Base-by-base conservation (phyloP, 495 filamentous ascomycete species). In the Glonium stellatum region DNA sequence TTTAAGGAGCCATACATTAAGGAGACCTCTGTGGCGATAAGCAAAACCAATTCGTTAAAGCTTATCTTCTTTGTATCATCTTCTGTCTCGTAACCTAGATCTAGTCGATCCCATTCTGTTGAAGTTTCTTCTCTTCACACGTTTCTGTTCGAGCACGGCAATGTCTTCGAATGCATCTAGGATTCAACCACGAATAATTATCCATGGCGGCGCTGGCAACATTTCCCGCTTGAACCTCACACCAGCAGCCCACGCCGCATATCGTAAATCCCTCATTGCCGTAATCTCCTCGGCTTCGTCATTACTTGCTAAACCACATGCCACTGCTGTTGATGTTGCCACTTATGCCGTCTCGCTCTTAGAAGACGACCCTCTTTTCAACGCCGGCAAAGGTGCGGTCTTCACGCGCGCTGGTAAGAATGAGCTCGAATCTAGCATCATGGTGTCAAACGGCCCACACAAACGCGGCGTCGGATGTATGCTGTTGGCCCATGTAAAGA, bases 121-220 rank as follows among this genome's bases (percentile, higher is more conserved):
- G 13, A 15, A 4, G 39, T 18, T 44, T 18, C 25, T 23, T 11
- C 23, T 51, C 48, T 27, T 51, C 48, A 9, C 48, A 9, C 25
- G 12, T 23, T 44, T 11, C 12, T 44, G 8, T 23, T 51, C 5
- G 0, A 15, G 23, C 18, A 9, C 12, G 12, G 25, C 25, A 23
- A 27, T 31, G 22, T 37, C 23, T 4, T 36, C 53, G 10, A 36
- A 37, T 21, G 39, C 47, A 15, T 36, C 58, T 13, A 41, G 52
- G 21, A 74, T 78, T 60, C 80, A 79, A 60, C 87, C 88, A 2
- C 80, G 87, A 6, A 73, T 92, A 35, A 91, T 92, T 71, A 82
- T 97, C 71, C 91, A 96, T 69, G 92, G 91, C 71, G 91, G 91
- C 58, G 91, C 91, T 1, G 91, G 90, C 27, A 87, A 87, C 67